Percentiles rank a stretch among this genome's conserved stretches.
These are phyloP conservation scores for Dactylellina haptotyla DNA, from an alignment of 2,329 filamentous ascomycete genomes.

Conservation along the genomic window DNA sequence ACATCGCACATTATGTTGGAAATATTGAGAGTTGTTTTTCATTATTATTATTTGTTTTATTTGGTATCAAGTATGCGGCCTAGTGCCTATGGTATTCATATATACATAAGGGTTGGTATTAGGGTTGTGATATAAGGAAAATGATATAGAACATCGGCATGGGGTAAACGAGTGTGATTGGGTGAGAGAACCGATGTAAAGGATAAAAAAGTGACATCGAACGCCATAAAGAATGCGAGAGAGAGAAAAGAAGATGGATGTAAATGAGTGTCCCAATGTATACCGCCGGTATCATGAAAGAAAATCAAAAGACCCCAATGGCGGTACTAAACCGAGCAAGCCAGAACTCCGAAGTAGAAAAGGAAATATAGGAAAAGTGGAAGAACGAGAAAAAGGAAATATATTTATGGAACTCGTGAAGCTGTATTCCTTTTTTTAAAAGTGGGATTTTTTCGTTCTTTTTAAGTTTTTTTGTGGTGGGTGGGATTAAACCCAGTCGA, in stretches of 20 bases:
- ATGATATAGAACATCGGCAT: too few relatives aligned
- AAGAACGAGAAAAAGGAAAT: slow-evolving; percentile 7
- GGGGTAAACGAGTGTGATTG: not conserved
- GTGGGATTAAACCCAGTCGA: slow-evolving; percentile 29
- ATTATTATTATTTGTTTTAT: slow-evolving; percentile 6
- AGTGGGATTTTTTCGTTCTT: not conserved
- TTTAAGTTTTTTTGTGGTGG: not conserved
- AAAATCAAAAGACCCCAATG: not conserved
- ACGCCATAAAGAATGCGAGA: slow-evolving; percentile 27
- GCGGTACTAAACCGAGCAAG: slow-evolving; percentile 13
- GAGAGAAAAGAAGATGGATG: slow-evolving; percentile 9
- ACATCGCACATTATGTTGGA: not conserved
- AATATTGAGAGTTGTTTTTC: not conserved
- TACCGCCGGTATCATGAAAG: slow-evolving; percentile 31
- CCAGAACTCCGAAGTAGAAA: slow-evolving; percentile 33
- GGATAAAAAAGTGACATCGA: not conserved
- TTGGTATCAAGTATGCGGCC: not conserved
- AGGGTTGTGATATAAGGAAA: not conserved
- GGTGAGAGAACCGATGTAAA: not conserved
- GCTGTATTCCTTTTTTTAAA: not conserved
- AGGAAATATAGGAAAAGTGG: too few relatives aligned
- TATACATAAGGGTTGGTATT: slow-evolving; percentile 22
- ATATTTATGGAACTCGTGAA: not conserved
- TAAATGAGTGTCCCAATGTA: slow-evolving; percentile 14
- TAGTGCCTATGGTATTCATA: slow-evolving; percentile 7